Base-by-base conservation (phyloP, 331 rosid species). In the Malus hybrid region DNA sequence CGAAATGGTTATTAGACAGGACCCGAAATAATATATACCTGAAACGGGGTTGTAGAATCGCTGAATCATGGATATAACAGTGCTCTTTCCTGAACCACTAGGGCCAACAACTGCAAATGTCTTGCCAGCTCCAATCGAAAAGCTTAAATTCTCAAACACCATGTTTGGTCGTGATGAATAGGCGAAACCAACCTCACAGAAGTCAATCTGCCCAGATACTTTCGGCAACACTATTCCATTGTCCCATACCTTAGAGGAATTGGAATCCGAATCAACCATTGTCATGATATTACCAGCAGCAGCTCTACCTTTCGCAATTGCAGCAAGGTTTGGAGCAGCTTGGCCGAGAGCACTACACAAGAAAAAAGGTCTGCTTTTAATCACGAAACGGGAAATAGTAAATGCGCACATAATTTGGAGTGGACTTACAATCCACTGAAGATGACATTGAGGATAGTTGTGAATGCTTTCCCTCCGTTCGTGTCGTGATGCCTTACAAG, bases 41-140 rank as follows among this genome's bases (percentile, higher is more conserved):
- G 95, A 88, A 82, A 83, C 70, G 62, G 96, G 93, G 55, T 85
- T 87, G 70, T 88, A 93, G 80, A 93, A 90, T 42, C 98, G 79
- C 77, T 90, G 94, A 69, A 89, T 80, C 91, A 90, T 81, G 71
- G 91, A 90, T 68, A 93, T 82, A 71, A 93, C 86, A 10, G 96
- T 87, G 87, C 98, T 93, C 79, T 93, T 93, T 81, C 98, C 98
- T 6, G 96, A 89, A 80, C 98, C 96, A 81, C 96, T 93, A 18
- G 96, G 89, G 71, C 98, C 95, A 71, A 90, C 95, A 73, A 93
- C 84, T 56, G 96, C 98, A 76, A 87, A 77, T 29, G 90, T 86
- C 84, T 83, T 83, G 63, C 98, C 98, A 7, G 91, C 82, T 62
- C 74, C 82, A 24, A 89, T 79, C 34, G 88, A 72, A 73, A 87